phyloP scores from a whole-genome alignment of 1,139 yeast genomes.

The Geotrichum citri-aurantii region DNA sequence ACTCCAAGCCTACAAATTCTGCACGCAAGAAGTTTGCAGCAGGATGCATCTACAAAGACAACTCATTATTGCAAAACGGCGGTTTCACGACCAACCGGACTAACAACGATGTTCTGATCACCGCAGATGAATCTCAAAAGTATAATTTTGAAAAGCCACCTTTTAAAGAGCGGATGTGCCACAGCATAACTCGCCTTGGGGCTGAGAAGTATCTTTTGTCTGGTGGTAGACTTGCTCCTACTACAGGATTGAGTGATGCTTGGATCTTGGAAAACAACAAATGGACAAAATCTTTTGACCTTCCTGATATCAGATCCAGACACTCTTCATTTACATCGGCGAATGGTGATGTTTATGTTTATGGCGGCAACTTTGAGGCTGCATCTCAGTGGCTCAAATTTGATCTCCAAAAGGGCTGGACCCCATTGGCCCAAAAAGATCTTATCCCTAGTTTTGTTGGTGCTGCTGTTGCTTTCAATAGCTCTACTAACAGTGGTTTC shows the following conservation, averaged over 20 bases:
- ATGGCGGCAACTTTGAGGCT: slow-evolving; percentile 44
- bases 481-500: slow-evolving; percentile 37
- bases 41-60: slow-evolving; percentile 34
- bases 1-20: background rate
- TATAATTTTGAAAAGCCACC: slow-evolving; percentile 15
- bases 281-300: slow-evolving; percentile 40
- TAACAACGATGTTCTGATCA: slow-evolving; percentile 25
- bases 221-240: slow-evolving; percentile 71
- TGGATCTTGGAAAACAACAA: slow-evolving; percentile 34
- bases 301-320: slow-evolving; percentile 49
- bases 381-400: slow-evolving; percentile 30
- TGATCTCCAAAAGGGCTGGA: slow-evolving; percentile 24
- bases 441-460: slow-evolving; percentile 20
- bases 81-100: slow-evolving; percentile 50
- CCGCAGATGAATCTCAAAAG: slow-evolving; percentile 13
- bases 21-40: slow-evolving; percentile 47
- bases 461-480: slow-evolving; percentile 37
- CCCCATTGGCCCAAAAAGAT: slow-evolving; percentile 8
- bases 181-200: slow-evolving; percentile 42
- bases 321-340: slow-evolving; percentile 45
- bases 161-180: slow-evolving; percentile 49
- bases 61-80: slow-evolving; percentile 43
- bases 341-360: slow-evolving; percentile 41
- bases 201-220: slow-evolving; percentile 39
- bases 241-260: slow-evolving; percentile 40